Evolutionary conservation across 106 monocot species (phyloP).

Genomic region (Dioscorea dumetorum): DNA sequence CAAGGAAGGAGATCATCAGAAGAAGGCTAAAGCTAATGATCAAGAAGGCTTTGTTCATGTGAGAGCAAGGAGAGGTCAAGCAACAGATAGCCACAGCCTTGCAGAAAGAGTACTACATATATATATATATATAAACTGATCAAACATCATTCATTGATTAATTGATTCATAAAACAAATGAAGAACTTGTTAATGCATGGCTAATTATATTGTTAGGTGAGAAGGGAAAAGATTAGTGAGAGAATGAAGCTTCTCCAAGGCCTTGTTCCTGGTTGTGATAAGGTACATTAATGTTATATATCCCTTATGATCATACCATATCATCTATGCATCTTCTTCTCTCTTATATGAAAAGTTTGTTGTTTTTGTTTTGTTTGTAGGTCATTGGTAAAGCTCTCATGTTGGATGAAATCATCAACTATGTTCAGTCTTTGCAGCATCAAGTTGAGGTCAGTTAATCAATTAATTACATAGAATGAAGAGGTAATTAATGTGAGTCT

Average conservation of each 20-base stretch:
- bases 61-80: constrained; percentile 74
- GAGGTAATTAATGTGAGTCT: too few species aligned
- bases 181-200: neutral
- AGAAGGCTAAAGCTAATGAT: constrained; percentile 5
- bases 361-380: constrained; percentile 8
- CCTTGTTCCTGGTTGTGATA: constrained; percentile 76
- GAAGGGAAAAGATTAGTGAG: constrained; percentile 70
- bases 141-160: neutral
- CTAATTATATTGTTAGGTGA: constrained; percentile 24
- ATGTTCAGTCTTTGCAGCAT: constrained; percentile 83
- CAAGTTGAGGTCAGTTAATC: constrained; percentile 73
- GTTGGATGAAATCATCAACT: constrained; percentile 90
- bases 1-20: constrained; percentile 18
- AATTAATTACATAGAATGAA: neutral
- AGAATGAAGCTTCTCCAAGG: constrained; percentile 66
- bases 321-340: neutral
- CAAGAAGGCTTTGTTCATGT: constrained; percentile 53
- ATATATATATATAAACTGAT: too few species aligned
- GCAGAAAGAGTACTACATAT: constrained; percentile 48
- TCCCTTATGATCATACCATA: neutral
- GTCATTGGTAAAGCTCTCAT: constrained; percentile 70
- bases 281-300: constrained; percentile 31
- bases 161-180: neutral
- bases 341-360: neutral
- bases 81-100: constrained; percentile 76